Conservation (phyloP, 176 grass and related monocot genomes). For the barley (Hordeum vulgare) region MorexV3_pseudomolecules_assembly NC_058523.1:492955359-492955858, state of each 20-base stretch:
- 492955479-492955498: too few species aligned
- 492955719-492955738: neutral
- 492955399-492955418: too few species aligned
- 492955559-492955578: neutral
- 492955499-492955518: neutral
- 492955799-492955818: neutral
- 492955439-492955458: too few species aligned
- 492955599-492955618: neutral
- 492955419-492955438: too few species aligned
- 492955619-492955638: conserved; percentile 4
- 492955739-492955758: neutral
- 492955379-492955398: too few species aligned
- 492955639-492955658: neutral
- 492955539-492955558: neutral
- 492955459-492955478: too few species aligned
- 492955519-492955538: neutral
- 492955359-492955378: too few species aligned
- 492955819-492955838: neutral
- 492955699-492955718: neutral
- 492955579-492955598: neutral
- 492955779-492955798: neutral
- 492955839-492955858: neutral
- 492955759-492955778: neutral
- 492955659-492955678: neutral
- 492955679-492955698: neutral